Base-by-base conservation (phyloP, 768 basidiomycete species). In the Kwoniella pini region DNA sequence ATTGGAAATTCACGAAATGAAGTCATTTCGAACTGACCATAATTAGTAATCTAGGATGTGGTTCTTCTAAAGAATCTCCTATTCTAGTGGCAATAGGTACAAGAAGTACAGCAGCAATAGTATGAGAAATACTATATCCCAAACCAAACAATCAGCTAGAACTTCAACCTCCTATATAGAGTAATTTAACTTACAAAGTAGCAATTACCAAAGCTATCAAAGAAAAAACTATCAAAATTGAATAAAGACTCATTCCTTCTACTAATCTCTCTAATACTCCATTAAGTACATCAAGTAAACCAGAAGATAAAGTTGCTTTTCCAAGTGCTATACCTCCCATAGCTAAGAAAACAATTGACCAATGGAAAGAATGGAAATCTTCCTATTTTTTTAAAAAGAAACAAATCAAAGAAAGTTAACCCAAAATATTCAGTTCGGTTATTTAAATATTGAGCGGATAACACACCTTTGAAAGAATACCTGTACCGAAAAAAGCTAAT, bases 281-380 rank as follows among this genome's bases (percentile, higher is more conserved):
- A 70, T 91, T 90, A 80, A 96, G 83, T 48, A 88, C 84, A 17
- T 87, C 84, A 36, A 98, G 82, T 24, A 99, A 82, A 0, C 96
- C 96, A 54, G 91, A 93, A 4, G 90, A 87, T 40, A 85, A 83
- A 15, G 98, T 95, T 4, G 93, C 94, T 70, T 95, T 89, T 56
- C 96, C 96, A 2, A 98, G 84, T 0, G 93, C 91, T 52, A 97
- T 94, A 38, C 96, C 96, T 22, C 95, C 95, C 96, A 97, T 77
- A 38, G 77, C 79, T 0, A 66, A 64, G 54, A 75, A 76, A 21
- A 74, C 77, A 22, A 75, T 80, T 21, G 58, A 65, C 54, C 59
- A 72, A 54, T 79, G 77, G 77, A 70, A 73, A 10, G 65, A 71
- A 19, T 80, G 74, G 69, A 62, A 68, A 55, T 99, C 72, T 49